phyloP scores from a whole-genome alignment of 2,329 filamentous ascomycete genomes.

The Clonostachys solani region DNA sequence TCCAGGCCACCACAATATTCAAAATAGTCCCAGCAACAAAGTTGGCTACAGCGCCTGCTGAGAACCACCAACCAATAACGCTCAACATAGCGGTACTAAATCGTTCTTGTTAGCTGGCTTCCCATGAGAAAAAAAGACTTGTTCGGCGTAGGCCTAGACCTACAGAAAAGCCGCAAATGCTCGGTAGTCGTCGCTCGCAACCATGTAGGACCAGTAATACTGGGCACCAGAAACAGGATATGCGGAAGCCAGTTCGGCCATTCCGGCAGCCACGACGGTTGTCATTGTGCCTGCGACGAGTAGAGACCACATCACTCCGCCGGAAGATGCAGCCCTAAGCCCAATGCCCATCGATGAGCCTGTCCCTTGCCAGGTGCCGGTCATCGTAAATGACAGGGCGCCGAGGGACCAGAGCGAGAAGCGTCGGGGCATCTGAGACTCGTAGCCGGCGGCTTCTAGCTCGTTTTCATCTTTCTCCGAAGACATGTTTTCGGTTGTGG shows the following conservation, averaged over 20 bases:
- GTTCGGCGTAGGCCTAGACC: too few relatives aligned
- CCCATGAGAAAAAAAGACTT: too few relatives aligned
- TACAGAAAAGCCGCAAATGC: neutral
- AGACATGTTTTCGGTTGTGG: too few relatives aligned
- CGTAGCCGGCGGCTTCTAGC: slow-evolving; percentile 20
- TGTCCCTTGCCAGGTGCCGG: slow-evolving; percentile 21
- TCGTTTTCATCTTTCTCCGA: slow-evolving; percentile 14
- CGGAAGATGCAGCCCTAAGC: slow-evolving; percentile 14
- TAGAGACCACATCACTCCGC: slow-evolving; percentile 18
- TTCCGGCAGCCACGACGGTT: slow-evolving; percentile 14
- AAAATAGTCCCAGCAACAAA: too few relatives aligned
- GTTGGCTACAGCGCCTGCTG: too few relatives aligned
- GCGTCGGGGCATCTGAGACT: slow-evolving; percentile 19
- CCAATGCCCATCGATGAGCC: slow-evolving; percentile 19
- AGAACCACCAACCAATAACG: too few relatives aligned
- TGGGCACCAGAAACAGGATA: slow-evolving; percentile 18
- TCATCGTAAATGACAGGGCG: slow-evolving; percentile 20
- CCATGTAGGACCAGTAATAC: slow-evolving; percentile 18
- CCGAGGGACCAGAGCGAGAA: slow-evolving; percentile 17
- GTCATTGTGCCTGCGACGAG: slow-evolving; percentile 17
- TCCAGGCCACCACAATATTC: too few relatives aligned
- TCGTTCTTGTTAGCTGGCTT: too few relatives aligned
- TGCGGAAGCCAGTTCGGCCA: slow-evolving; percentile 15
- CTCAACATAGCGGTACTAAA: too few relatives aligned
- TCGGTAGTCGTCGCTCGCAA: slow-evolving; percentile 8